Evolutionary conservation across 1,284 basidiomycete species (phyloP), one percentile per base, ranked within the genome.

Genomic region (Sphagnurus paluster): DNA sequence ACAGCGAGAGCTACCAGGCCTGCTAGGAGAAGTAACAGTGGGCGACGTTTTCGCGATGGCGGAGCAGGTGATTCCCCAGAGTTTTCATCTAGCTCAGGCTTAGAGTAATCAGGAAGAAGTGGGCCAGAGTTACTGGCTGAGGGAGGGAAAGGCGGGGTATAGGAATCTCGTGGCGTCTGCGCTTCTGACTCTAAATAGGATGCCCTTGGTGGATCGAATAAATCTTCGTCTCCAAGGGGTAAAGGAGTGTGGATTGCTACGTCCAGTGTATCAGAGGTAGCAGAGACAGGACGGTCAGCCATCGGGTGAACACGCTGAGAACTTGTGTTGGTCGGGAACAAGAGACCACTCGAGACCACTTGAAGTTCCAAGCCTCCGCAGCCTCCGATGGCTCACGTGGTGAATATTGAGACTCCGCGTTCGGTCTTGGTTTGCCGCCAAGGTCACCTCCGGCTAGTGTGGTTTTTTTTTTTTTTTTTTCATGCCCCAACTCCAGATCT

Each of bases 1-100:
- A 75, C 58, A 28, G 73, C 57, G 17, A 81, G 52, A 6, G 62
- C 62, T 2, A 61, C 56, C 8, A 68, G 46, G 21, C 54, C 65
- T 10, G 61, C 49, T 17, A 68, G 24, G 11, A 62, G 41, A 37
- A 62, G 33, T 21, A 62, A 20, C 11, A 55, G 42, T 10, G 45
- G 49, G 9, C 63, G 59, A 14, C 58, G 56, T 41, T 55, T 62
- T n/a, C 43, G 50, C 42, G 56, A 53, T n/a, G 30, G 11, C 5
- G 42, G 20, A 25, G 35, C 29, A 11, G 35, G 39, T 33, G 32
- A 14, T 34, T 49, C 49, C n/a, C 47, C 49, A 20, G 44, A 21
- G 34, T 33, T 49, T 19, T 44, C 41, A 14, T 48, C 30, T 37
- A 50, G 35, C 40, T 56, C 55, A 2, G 39, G 38, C 49, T 55